Conservation (phyloP, 2,329 filamentous ascomycete genomes). For the Neocucurbitaria cava region DNA sequence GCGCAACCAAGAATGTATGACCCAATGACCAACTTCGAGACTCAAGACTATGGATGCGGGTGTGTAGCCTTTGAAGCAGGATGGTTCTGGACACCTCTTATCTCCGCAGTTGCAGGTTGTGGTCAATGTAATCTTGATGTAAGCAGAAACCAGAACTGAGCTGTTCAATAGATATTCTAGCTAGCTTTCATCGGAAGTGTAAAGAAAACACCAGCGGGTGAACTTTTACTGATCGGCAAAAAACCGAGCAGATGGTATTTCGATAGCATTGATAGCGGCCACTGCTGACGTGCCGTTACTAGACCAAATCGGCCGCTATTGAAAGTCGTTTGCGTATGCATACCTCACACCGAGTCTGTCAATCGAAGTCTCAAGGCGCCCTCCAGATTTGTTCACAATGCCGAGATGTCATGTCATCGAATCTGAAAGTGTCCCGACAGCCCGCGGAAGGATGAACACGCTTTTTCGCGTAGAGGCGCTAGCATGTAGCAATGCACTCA, state of each 20-base stretch:
- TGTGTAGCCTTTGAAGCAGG: not conserved
- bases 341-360: not conserved
- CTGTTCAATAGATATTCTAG: not conserved
- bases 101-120: not conserved
- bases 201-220: too few species aligned
- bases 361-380: not conserved
- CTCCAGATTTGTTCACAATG: not conserved
- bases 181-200: not conserved
- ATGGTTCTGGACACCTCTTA: not conserved
- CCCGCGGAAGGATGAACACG: not conserved
- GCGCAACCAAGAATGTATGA: not conserved
- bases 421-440: not conserved
- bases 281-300: not conserved
- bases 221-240: not conserved
- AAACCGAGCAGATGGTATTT: not conserved
- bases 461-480: not conserved
- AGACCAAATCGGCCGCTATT: not conserved
- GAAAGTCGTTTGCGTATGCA: not conserved
- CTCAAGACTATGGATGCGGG: not conserved
- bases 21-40: not conserved
- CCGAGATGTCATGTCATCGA: not conserved
- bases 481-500: not conserved
- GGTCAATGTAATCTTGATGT: not conserved
- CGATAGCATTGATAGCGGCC: not conserved
- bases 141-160: not conserved